Base-by-base conservation (phyloP, 1,284 basidiomycete genomes). In the Pseudozyma pruni region DNA sequence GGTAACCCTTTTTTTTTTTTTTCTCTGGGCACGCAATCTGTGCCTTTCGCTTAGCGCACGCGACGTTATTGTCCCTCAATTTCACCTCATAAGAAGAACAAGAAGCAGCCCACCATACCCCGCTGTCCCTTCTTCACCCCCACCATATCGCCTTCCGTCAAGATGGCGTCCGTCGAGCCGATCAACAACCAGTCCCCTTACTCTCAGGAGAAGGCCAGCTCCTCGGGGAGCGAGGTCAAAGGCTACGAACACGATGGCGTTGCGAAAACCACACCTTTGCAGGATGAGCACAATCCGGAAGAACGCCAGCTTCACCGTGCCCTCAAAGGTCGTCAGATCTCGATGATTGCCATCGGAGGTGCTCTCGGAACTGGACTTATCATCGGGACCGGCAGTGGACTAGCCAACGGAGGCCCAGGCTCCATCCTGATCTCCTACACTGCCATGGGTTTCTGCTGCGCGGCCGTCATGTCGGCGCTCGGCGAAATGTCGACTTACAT, bases 291-390 rank as follows among this genome's bases (percentile, higher is more conserved):
- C 10, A 48, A 62, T 9, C 60, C 63, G 16, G 51, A 74, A 38
- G 69, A 74, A 44, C 68, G 69, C 4, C 57, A 76, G 47, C 61
- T 76, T 20, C 69, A 75, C 45, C 57, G 74, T 17, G 69, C 86
- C 11, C 85, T 90, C 54, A 88, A 89, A 34, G 47, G 60, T 17
- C 52, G 63, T 41, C 81, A 83, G 74, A 89, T 90, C 44, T 88
- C 88, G 23, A 90, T 90, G 89, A 90, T 83, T 56, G 79, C 78
- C 42, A 63, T 75, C 25, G 70, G 77, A 20, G 75, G 75, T 39
- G 68, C 67, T 4, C 60, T 76, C 20, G 74, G 75, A 8, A 91
- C 90, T 22, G 91, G 91, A 78, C 84, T 92, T 17, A 89, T 92
- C 69, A 91, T 92, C 70, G 90, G 90, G 40, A 87, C 83, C 7